phyloP scores from a whole-genome alignment of 2,329 filamentous ascomycete species.

The Hymenoscyphus salicellus region DNA sequence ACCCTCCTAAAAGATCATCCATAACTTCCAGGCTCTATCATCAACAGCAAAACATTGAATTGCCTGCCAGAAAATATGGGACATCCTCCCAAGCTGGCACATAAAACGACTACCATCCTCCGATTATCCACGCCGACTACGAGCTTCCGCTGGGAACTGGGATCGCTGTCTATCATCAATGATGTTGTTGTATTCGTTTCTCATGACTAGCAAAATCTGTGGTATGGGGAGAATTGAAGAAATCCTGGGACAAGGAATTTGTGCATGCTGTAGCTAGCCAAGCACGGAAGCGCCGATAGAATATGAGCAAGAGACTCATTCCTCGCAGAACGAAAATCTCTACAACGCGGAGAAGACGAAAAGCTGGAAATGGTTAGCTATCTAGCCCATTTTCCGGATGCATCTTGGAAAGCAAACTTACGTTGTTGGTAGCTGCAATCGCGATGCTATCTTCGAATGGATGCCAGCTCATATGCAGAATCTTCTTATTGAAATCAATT shows the following conservation, averaged over 20 bases:
- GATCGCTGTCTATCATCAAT: constrained; percentile 26
- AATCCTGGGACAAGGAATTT: constrained; percentile 24
- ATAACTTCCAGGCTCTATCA: constrained; percentile 12
- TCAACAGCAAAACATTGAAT: constrained; percentile 14
- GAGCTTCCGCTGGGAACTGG: constrained; percentile 22
- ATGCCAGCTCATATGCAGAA: constrained; percentile 99
- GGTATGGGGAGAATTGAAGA: constrained; percentile 23
- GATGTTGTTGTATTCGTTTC: constrained; percentile 27
- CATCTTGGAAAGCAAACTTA: constrained; percentile 52
- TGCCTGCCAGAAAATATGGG: constrained; percentile 20
- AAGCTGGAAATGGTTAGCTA: constrained; percentile 47
- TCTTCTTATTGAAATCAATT: constrained; percentile 99
- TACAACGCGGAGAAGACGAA: constrained; percentile 78
- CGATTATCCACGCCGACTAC: constrained; percentile 23
- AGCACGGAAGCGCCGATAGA: constrained; percentile 34
- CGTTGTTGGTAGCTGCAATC: constrained; percentile 98
- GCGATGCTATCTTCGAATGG: constrained; percentile 99
- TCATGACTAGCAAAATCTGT: constrained; percentile 27
- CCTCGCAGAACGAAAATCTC: constrained; percentile 27
- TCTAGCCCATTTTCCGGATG: neutral
- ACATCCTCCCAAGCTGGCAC: constrained; percentile 17
- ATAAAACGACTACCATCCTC: constrained; percentile 23
- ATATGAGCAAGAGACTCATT: constrained; percentile 33
- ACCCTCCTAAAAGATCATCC: constrained; percentile 15
- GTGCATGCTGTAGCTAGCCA: constrained; percentile 30